Evolutionary conservation across 169 alveolate species (phyloP).

Genomic region (Blepharisma undulans): DNA sequence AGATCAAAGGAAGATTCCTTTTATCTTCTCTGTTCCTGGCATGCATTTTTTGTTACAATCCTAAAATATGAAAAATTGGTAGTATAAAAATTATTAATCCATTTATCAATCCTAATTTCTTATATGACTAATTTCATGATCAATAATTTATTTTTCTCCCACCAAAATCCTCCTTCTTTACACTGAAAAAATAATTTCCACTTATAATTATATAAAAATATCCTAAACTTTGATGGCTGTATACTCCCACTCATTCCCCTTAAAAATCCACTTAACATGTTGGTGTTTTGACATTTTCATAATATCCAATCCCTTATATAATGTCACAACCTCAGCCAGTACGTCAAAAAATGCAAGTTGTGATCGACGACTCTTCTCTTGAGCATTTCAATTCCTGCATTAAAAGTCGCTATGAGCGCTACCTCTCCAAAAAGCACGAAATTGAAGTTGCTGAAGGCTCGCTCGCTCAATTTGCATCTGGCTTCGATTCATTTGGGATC

Average conservation of each 20-base stretch:
- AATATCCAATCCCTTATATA: neutral
- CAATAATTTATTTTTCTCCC: neutral
- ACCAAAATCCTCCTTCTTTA: neutral
- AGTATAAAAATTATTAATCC: neutral
- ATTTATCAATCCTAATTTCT: neutral
- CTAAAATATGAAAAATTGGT: neutral
- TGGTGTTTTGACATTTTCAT: neutral
- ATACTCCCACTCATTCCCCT: neutral
- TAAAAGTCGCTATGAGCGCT: constrained; percentile 36
- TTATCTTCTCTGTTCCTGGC: neutral
- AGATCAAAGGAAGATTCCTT: neutral
- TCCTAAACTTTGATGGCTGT: neutral
- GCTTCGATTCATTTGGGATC: constrained; percentile 49
- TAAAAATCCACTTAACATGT: neutral
- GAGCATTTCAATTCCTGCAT: constrained; percentile 44
- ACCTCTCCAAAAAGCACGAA: neutral
- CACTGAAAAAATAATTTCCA: neutral
- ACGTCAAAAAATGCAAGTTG: constrained; percentile 27
- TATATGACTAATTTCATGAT: neutral
- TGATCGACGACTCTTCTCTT: constrained; percentile 59
- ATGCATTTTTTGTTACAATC: neutral
- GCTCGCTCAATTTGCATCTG: constrained; percentile 61
- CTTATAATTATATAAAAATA: too few relatives aligned
- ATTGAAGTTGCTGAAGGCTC: constrained; percentile 42
- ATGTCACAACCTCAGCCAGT: neutral